Percentiles rank a stretch among this genome's conserved stretches.
Evolutionary conservation across 495 filamentous ascomycete genomes (phyloP).

Genomic region (Talaromyces liani): DNA sequence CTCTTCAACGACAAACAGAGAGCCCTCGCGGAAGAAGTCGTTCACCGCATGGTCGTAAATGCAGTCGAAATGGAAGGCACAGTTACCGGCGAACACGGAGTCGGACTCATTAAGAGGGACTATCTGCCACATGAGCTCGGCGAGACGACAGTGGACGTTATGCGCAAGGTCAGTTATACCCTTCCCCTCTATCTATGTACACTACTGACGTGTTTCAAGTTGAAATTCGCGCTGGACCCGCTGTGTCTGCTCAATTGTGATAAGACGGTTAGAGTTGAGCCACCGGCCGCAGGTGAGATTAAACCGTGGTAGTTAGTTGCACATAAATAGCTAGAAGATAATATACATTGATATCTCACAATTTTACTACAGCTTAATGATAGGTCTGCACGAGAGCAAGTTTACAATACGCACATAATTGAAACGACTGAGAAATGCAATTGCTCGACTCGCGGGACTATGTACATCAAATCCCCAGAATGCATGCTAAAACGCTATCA

Average conservation of each 20-base stretch:
- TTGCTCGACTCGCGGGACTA: slow-evolving; percentile 4
- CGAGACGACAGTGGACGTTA: slow-evolving; percentile 48
- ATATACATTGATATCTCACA: neutral
- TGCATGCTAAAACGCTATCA: slow-evolving; percentile 6
- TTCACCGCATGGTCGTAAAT: slow-evolving; percentile 54
- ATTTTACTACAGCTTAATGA: neutral
- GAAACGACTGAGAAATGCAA: neutral
- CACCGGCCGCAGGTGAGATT: slow-evolving; percentile 28
- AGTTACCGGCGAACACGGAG: slow-evolving; percentile 57
- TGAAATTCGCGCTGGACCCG: slow-evolving; percentile 61
- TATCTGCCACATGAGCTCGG: slow-evolving; percentile 53
- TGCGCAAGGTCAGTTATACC: slow-evolving; percentile 48
- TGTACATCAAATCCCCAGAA: slow-evolving; percentile 2
- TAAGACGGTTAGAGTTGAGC: slow-evolving; percentile 51
- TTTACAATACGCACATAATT: neutral
- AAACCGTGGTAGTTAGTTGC: slow-evolving; percentile 30
- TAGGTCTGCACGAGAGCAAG: neutral
- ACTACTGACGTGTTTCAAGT: slow-evolving; percentile 23
- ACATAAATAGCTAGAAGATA: neutral
- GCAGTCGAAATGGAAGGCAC: slow-evolving; percentile 60
- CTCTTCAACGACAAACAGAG: slow-evolving; percentile 50
- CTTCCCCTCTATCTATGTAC: neutral
- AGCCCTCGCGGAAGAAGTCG: slow-evolving; percentile 40
- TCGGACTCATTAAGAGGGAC: slow-evolving; percentile 55
- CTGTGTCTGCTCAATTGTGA: slow-evolving; percentile 60